Base-by-base conservation (phyloP, 139 green algal species). In the Edaphochlamys debaryana region DNA sequence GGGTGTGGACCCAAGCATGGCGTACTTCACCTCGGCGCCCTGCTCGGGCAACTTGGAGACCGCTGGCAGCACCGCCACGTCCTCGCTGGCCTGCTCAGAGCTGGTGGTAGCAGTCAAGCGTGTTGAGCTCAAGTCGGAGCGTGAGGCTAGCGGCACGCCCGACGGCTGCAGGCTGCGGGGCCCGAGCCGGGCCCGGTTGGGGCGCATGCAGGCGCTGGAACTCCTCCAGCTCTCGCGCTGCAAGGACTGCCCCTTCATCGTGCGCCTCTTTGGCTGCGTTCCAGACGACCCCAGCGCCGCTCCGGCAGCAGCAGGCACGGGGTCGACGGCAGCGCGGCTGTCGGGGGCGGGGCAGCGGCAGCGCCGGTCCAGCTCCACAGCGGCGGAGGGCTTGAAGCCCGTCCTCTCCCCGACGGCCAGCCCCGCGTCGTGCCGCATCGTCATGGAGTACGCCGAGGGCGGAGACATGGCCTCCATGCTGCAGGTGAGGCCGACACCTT, bases 361-460 rank as follows among this genome's bases (percentile, higher is more conserved):
- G 36, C 66, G 37, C 36, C 66, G 66, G 27, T 11, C 9, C 30
- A 67, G 60, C 30, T 22, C 30, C 4, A 27, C 58, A 22, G 29
- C 64, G 20, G 23, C 63, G 25, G 6, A 17, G 11, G n/a, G 25
- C 36, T 37, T 37, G 9, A 76, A 48, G 70, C n/a, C 13, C 40
- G 62, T 48, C 1, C 52, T 50, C 3, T 20, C 45, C 36, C 32
- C 40, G 45, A 30, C 70, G 48, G 11, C 32, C 40, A 17, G 23
- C 41, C 37, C 54, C 32, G 17, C 41, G 22, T 73, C 64, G 11
- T 84, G 78, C 37, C 48, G 66, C 13, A 76, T 76, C n/a, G 78
- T 84, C 9, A 75, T 84, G 78, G 78, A 84, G 48, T 84, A 66
- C 66, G 78, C 78, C 0, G 78, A 84, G 52, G 66, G 78, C 36